Base-by-base conservation (phyloP, 1,139 yeast species). In the Pneumocystis sp. region DNA sequence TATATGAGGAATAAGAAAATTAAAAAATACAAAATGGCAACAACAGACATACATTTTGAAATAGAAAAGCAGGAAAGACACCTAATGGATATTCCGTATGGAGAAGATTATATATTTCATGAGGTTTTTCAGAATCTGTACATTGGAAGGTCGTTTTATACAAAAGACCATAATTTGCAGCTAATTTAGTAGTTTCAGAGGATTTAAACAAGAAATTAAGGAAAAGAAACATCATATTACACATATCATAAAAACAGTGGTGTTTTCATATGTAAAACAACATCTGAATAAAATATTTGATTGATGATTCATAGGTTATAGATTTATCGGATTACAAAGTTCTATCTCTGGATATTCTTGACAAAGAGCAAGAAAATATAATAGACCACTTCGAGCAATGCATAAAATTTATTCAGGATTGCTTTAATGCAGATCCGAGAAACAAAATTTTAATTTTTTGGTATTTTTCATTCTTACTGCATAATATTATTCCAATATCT, bases 351-450 rank as follows among this genome's bases (percentile, higher is more conserved):
- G 97, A 93, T 73, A 74, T 74, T 25, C 79, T 76, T 59, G 80
- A 80, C 4, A 82, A 44, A 44, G 29, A 12, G 2, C 34, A 50
- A 12, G 34, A 85, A 34, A 85, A 91, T 70, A 79, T 93, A 15
- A 73, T 90, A 67, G 82, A 83, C 65, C 78, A 81, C 69, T 80
- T 93, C 66, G 80, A 81, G 17, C 80, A 81, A 62, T 79, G 87
- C 1, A 86, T 86, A 71, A 76, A 75, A 15, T 89, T 88, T 73
- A 87, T 93, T 8, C 86, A 86, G 62, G 71, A 74, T 1, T 90
- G 91, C 0, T 76, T 88, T 59, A 10, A 50, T 50, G 6, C n/a
- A 12, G n/a, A 25, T 25, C 17, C n/a, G 10, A 3, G 10, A 25
- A 50, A 15, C 4, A 50, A 50, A 50, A 25, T 50, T 1, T 50